A percentile compares a stretch with the other conserved stretches of the same genome.
Conservation (phyloP, 305 asterid genomes). For the Fraxinus floribunda region DNA sequence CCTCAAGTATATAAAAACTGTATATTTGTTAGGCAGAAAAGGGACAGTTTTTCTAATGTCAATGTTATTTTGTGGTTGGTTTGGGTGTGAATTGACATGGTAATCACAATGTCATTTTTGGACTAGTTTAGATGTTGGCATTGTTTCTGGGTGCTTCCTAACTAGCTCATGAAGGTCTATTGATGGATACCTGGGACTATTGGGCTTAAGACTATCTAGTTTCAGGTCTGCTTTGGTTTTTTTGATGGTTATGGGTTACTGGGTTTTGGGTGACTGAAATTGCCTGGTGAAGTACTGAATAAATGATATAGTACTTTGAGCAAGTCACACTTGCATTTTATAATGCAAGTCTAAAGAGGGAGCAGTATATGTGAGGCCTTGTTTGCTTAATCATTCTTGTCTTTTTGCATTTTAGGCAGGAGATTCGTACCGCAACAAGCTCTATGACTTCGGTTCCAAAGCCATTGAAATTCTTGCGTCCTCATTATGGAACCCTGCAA, state of each 20-base stretch:
- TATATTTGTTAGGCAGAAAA: neutral
- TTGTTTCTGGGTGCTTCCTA: neutral
- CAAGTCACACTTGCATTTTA: neutral
- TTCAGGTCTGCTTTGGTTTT: neutral
- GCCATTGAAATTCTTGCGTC: conserved; percentile 92
- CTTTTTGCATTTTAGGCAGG: conserved; percentile 56
- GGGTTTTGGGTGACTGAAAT: neutral
- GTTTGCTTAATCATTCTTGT: neutral
- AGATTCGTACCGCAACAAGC: conserved; percentile 91
- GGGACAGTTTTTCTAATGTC: neutral
- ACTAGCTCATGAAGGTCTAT: neutral
- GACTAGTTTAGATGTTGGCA: neutral
- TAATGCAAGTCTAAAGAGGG: neutral
- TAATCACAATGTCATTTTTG: neutral
- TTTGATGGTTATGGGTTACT: neutral
- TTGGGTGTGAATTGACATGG: neutral
- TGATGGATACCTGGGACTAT: neutral
- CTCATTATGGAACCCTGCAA: conserved; percentile 93
- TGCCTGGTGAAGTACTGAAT: neutral
- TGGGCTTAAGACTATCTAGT: neutral
- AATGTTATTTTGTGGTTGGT: neutral
- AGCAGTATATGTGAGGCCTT: neutral
- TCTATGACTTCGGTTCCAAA: conserved; percentile 99
- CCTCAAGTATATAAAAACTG: neutral
- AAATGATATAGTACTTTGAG: neutral